A percentile compares a stretch with the other conserved stretches of the same genome.
These are phyloP conservation scores for Colletotrichum sublineola DNA, from an alignment of 2,329 filamentous ascomycete genomes.

Conservation along the genomic window DNA sequence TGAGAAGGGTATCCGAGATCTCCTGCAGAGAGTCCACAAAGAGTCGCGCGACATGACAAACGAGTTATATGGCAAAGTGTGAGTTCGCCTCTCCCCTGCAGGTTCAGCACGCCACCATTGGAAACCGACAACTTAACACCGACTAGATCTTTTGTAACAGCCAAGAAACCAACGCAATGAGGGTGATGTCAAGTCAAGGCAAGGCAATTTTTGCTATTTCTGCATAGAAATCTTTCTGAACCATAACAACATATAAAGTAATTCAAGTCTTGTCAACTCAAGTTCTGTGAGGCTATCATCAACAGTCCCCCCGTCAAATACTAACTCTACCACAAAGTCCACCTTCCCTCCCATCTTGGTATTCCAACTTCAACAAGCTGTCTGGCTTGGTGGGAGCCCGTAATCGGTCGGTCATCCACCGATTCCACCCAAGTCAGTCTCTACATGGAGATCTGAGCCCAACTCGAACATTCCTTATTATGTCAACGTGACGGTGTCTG, in stretches of 20 bases:
- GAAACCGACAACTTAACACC: background rate
- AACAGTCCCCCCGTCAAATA: background rate
- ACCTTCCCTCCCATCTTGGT: no score
- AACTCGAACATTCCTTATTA: slow-evolving; percentile 16
- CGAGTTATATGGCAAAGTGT: slow-evolving; percentile 51
- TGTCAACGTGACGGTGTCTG: slow-evolving; percentile 5
- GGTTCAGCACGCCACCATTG: no score
- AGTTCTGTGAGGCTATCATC: no score
- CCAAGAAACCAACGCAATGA: slow-evolving; percentile 38
- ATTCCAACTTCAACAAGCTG: background rate
- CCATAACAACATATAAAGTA: slow-evolving; percentile 4
- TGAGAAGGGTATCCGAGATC: slow-evolving; percentile 49
- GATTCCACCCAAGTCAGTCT: slow-evolving; percentile 6
- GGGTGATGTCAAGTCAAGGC: background rate
- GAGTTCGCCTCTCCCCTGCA: slow-evolving; percentile 37
- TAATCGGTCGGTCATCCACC: slow-evolving; percentile 8
- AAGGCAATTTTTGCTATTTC: background rate
- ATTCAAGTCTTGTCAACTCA: background rate
- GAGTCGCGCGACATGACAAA: slow-evolving; percentile 50
- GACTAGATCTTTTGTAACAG: slow-evolving; percentile 38
- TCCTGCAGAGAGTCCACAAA: slow-evolving; percentile 50
- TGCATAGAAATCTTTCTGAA: background rate
- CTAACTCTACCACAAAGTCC: background rate
- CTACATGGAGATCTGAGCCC: background rate
- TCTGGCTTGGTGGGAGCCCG: background rate